Base-by-base conservation (phyloP, 2,329 filamentous ascomycete species). In the Penicillium concentricum region DNA sequence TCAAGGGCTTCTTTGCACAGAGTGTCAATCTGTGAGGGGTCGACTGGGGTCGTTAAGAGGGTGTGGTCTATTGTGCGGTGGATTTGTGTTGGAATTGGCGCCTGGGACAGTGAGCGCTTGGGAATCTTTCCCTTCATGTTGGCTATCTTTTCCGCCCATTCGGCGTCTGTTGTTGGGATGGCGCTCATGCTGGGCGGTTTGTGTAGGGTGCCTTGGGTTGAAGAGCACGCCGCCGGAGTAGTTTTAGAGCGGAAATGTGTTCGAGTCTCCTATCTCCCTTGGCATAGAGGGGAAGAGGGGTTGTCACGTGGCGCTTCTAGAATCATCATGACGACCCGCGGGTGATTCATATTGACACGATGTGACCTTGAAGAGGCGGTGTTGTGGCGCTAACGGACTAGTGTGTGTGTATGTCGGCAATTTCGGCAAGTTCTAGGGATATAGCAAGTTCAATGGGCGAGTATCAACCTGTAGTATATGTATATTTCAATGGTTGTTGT, bases 1-100 rank as follows among this genome's bases (percentile, higher is more conserved):
- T 75, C 71, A 48, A 73, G 73, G 4, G 84, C 84, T 73, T 86
- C 84, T 2, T 72, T 72, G 65, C 84, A 86, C 30, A 86, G 71
- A 10, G 67, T 70, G 67, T 84, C 80, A 55, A 87, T 79, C 56
- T 82, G 76, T 16, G 72, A 65, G 5, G 70, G 64, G 28, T 78
- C 81, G 13, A 72, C 74, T 49, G 82, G 80, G 12, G 66, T 56
- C 4, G 69, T 61, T 24, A 79, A 58, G 18, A 76, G 70, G 3
- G 77, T 79, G 59, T 79, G 76, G 60, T 79, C 77, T 58, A 79
- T 78, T 43, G 68, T 70, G 16, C 67, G 66, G 26, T 72, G 66
- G 32, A 76, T 64, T 16, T 58, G 44, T 8, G 68, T 54, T 22
- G 72, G 66, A 12, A 62, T 59, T 24, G 69, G 61, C 5, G 64